Evolutionary conservation across 345 rosid species (phyloP).

Genomic region (Gossypium arboreum): DNA sequence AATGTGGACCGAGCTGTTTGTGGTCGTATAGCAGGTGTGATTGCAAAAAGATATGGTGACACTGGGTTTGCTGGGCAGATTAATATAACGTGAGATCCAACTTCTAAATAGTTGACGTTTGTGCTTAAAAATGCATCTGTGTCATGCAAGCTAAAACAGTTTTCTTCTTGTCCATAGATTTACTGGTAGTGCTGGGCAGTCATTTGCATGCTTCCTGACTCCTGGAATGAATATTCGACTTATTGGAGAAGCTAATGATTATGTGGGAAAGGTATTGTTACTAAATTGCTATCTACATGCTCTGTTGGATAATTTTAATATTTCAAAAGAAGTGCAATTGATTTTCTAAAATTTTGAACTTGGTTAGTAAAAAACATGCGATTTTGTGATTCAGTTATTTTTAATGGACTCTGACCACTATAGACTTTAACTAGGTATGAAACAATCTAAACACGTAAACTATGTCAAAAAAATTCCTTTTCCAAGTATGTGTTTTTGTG

Average conservation of each 20-base stretch:
- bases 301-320: not conserved
- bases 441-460: not conserved
- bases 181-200: slow-evolving; percentile 96
- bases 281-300: not conserved
- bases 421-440: not conserved
- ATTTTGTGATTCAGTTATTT: not conserved
- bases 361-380: not conserved
- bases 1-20: slow-evolving; percentile 95
- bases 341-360: slow-evolving; percentile 1
- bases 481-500: not conserved
- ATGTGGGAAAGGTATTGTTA: slow-evolving; percentile 84
- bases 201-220: slow-evolving; percentile 91
- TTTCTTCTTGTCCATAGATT: slow-evolving; percentile 47
- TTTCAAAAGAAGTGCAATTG: not conserved
- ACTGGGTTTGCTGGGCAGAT: slow-evolving; percentile 98
- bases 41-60: slow-evolving; percentile 95
- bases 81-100: slow-evolving; percentile 70
- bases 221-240: slow-evolving; percentile 94
- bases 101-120: slow-evolving; percentile 3
- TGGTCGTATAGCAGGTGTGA: slow-evolving; percentile 86
- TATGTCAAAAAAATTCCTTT: not conserved
- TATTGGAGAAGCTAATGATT: slow-evolving; percentile 96
- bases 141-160: slow-evolving; percentile 20
- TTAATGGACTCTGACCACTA: not conserved
- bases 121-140: not conserved